These are phyloP conservation scores for Wallacemonas sp. DNA, from an alignment of 208 protist genomes.

Conservation along the genomic window DNA sequence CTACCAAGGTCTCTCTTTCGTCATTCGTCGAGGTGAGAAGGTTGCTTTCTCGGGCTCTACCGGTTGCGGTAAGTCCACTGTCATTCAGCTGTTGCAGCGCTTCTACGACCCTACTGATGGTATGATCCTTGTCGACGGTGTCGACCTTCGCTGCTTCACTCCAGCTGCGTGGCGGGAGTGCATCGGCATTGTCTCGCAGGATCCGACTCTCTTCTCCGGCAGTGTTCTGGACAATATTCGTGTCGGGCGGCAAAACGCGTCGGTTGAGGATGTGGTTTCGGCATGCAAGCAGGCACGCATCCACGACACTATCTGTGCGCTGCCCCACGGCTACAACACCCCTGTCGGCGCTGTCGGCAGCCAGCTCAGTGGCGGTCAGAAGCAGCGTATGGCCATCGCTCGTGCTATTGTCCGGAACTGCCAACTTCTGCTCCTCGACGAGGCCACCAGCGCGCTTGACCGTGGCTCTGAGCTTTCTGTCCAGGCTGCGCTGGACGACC, in stretches of 20 bases:
- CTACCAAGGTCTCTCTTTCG: constrained; percentile 16
- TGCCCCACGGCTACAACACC: constrained; percentile 72
- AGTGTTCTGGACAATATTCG: constrained; percentile 80
- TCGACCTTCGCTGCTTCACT: constrained; percentile 46
- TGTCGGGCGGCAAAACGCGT: constrained; percentile 37
- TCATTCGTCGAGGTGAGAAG: constrained; percentile 15
- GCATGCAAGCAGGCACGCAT: constrained; percentile 59
- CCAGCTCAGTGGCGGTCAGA: constrained; percentile 78
- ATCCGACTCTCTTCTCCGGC: constrained; percentile 78
- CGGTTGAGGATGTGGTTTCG: constrained; percentile 35
- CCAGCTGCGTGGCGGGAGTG: constrained; percentile 38
- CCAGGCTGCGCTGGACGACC: constrained; percentile 19
- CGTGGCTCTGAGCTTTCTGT: constrained; percentile 29
- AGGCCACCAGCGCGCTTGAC: constrained; percentile 25
- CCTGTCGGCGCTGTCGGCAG: constrained; percentile 71
- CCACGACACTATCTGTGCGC: constrained; percentile 56
- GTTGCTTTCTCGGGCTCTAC: constrained; percentile 59
- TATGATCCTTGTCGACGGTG: constrained; percentile 62
- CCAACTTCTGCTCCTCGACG: constrained; percentile 66
- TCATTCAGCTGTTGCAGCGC: constrained; percentile 55
- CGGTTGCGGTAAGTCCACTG: constrained; percentile 55
- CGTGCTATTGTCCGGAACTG: constrained; percentile 72
- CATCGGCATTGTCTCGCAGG: constrained; percentile 80
- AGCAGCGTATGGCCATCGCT: constrained; percentile 83
- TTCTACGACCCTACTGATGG: constrained; percentile 76